phyloP scores from a whole-genome alignment of 108 stramenopile species.

The Poteriospumella lacustris region DNA sequence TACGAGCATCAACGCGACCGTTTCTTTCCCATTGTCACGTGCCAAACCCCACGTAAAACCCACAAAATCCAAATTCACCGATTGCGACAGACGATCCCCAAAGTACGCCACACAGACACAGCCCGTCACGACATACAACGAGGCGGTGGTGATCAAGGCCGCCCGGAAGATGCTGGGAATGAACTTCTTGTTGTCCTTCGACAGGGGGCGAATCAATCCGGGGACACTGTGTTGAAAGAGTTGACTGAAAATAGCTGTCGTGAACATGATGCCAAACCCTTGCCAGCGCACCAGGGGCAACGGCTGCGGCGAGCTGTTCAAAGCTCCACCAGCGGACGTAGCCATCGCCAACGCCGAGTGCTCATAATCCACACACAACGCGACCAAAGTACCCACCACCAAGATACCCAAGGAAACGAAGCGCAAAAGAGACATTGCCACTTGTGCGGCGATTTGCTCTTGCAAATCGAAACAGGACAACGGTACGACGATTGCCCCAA shows the following conservation, averaged over 20 bases:
- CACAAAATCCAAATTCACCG: constrained; percentile 55
- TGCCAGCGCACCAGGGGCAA: constrained; percentile 22
- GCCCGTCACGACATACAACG: constrained; percentile 47
- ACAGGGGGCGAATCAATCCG: constrained; percentile 46
- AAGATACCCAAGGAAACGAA: constrained; percentile 53
- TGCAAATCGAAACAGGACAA: constrained; percentile 52
- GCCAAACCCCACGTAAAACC: constrained; percentile 45
- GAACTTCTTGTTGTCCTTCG: constrained; percentile 24
- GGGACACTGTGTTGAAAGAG: constrained; percentile 60
- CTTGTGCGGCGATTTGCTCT: constrained; percentile 55
- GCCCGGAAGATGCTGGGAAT: constrained; percentile 36
- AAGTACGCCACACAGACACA: constrained; percentile 42
- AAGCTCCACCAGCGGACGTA: background rate
- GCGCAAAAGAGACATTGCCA: constrained; percentile 41
- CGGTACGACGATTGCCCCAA: constrained; percentile 50
- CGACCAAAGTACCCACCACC: constrained; percentile 43
- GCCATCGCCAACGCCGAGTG: background rate
- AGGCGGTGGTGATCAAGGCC: constrained; percentile 44
- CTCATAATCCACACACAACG: constrained; percentile 34
- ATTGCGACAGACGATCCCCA: constrained; percentile 38
- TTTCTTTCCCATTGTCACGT: background rate
- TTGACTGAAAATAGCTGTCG: constrained; percentile 55
- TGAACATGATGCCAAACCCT: constrained; percentile 56
- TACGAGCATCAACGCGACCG: background rate
- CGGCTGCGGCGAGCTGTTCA: background rate